Evolutionary conservation across 1,284 basidiomycete species (phyloP).

Genomic region (Rhodotorula sp.): DNA sequence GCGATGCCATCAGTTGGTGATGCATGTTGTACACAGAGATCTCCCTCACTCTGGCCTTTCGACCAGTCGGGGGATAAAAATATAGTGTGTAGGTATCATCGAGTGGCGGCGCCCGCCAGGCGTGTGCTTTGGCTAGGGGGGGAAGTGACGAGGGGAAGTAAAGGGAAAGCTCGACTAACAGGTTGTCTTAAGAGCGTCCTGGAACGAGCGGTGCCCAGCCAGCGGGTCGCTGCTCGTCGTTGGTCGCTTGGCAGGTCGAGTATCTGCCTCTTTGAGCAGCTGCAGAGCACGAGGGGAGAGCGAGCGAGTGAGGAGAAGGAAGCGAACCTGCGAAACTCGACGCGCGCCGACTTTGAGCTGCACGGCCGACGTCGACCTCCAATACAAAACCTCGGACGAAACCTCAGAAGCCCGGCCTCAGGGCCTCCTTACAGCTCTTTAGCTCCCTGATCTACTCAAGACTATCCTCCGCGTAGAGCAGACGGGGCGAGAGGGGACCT

Average conservation of each 20-base stretch:
- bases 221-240: no score
- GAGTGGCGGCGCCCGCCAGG: not conserved
- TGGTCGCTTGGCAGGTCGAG: no score
- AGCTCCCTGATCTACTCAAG: no score
- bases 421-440: no score
- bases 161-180: not conserved
- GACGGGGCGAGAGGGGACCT: not conserved
- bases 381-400: no score
- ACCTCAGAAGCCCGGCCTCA: no score
- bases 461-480: not conserved
- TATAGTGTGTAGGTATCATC: constrained; percentile 23
- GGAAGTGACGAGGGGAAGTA: not conserved
- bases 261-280: no score
- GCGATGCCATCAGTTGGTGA: constrained; percentile 30
- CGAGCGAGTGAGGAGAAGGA: not conserved
- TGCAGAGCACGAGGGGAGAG: not conserved
- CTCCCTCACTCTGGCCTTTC: constrained; percentile 31
- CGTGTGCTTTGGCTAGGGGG: not conserved
- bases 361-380: no score
- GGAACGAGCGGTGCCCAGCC: not conserved
- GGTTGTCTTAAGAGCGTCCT: not conserved
- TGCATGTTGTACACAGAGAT: constrained; percentile 28
- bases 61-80: constrained; percentile 10
- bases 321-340: not conserved
- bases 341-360: no score